phyloP scores from a whole-genome alignment of 2,329 filamentous ascomycete genomes.

The Lecanicillium sp. region DNA sequence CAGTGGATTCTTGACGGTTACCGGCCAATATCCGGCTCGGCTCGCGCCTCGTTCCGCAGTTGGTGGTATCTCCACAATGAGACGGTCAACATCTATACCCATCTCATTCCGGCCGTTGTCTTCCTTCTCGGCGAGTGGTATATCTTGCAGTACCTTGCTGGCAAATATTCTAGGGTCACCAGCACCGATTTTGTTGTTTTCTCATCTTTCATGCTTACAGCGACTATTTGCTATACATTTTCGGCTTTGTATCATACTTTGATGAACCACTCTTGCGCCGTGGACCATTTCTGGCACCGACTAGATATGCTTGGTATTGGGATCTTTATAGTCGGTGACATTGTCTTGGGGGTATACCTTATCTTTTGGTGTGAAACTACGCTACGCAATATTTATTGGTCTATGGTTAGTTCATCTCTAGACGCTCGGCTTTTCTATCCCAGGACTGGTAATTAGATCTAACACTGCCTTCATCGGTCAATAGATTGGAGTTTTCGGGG shows the following conservation, averaged over 20 bases:
- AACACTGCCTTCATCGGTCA: conserved; percentile 6
- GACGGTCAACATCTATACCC: conserved; percentile 24
- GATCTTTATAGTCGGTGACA: conserved; percentile 15
- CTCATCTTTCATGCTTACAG: conserved; percentile 14
- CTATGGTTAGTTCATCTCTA: conserved; percentile 17
- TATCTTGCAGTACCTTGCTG: conserved; percentile 13
- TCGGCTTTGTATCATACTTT: conserved; percentile 17
- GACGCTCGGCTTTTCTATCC: conserved; percentile 1
- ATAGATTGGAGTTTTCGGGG: conserved; percentile 13
- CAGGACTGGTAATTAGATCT: conserved; percentile 5
- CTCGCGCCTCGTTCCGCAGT: conserved; percentile 26
- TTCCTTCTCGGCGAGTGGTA: conserved; percentile 21
- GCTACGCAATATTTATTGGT: conserved; percentile 18
- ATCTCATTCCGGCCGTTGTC: conserved; percentile 33
- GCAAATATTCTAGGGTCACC: conserved; percentile 12
- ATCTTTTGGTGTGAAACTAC: conserved; percentile 19
- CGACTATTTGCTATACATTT: conserved; percentile 12
- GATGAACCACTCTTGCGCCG: conserved; percentile 14
- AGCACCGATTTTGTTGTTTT: conserved; percentile 14
- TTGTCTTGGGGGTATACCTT: conserved; percentile 18
- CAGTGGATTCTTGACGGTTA: conserved; percentile 21
- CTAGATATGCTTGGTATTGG: conserved; percentile 16
- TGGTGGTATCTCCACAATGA: conserved; percentile 29
- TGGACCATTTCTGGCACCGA: conserved; percentile 15
- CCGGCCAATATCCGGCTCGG: conserved; percentile 32